Conservation (phyloP, 1,139 yeast species). For the Yamadazyma aaseri region DNA sequence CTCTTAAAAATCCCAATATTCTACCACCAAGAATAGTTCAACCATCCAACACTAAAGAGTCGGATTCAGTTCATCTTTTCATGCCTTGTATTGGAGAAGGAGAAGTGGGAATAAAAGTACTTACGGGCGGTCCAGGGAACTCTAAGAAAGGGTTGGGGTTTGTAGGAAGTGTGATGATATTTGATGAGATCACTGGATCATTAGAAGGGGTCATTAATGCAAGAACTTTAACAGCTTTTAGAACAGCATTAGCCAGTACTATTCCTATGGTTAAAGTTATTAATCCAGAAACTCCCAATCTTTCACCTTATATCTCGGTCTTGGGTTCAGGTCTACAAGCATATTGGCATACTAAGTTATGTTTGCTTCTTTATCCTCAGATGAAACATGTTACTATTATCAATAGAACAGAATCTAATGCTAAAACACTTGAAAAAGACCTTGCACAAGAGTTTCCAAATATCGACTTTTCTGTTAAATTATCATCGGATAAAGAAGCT, state of each 20-base stretch:
- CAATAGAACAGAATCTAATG: constrained; percentile 46
- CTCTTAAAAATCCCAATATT: constrained; percentile 24
- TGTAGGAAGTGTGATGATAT: constrained; percentile 51
- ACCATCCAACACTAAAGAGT: constrained; percentile 23
- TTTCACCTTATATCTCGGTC: constrained; percentile 35
- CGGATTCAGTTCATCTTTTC: constrained; percentile 51
- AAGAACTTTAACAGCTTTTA: constrained; percentile 58
- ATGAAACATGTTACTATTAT: constrained; percentile 41
- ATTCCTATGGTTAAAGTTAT: constrained; percentile 45
- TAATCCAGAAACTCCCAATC: constrained; percentile 6
- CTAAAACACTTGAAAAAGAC: constrained; percentile 25
- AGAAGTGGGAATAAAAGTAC: constrained; percentile 44
- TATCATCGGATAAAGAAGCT: constrained; percentile 18
- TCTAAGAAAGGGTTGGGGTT: constrained; percentile 41
- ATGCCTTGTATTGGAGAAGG: constrained; percentile 63
- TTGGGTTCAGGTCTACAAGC: constrained; percentile 73
- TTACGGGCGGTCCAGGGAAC: constrained; percentile 48
- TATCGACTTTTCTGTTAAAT: constrained; percentile 21
- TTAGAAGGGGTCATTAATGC: constrained; percentile 58
- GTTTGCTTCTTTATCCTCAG: constrained; percentile 38
- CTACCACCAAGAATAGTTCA: constrained; percentile 38
- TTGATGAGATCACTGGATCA: constrained; percentile 51
- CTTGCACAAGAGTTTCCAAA: constrained; percentile 26
- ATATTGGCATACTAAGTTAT: constrained; percentile 58
- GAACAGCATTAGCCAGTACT: constrained; percentile 63